phyloP scores from a whole-genome alignment of 2,329 filamentous ascomycete species.

The Colletotrichum eleusines region DNA sequence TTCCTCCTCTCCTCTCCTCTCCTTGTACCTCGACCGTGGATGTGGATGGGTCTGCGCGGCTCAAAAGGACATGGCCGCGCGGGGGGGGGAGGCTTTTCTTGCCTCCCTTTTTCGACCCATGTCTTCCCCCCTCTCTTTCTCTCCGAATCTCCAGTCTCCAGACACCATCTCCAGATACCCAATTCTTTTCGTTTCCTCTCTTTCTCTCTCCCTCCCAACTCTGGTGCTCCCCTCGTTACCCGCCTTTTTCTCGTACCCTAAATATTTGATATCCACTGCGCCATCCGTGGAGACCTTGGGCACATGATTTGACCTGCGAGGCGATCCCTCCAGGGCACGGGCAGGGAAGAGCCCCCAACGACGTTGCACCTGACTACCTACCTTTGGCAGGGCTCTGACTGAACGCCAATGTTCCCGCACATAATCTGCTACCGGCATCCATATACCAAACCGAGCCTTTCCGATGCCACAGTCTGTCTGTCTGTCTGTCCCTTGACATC shows the following conservation, averaged over 20 bases:
- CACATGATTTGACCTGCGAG: constrained; percentile 12
- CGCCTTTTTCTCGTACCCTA: constrained; percentile 27
- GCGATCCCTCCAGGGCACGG: constrained; percentile 9
- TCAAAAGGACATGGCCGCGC: constrained; percentile 11
- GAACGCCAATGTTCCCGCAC: constrained; percentile 27
- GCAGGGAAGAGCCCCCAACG: constrained; percentile 10
- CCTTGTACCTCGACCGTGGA: constrained; percentile 28
- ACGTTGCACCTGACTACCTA: constrained; percentile 26
- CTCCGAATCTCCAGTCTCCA: constrained; percentile 26
- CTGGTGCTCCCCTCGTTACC: background rate
- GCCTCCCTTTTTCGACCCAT: constrained; percentile 3
- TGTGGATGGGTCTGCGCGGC: constrained; percentile 17
- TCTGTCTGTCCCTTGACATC: constrained; percentile 30
- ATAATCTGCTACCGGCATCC: background rate
- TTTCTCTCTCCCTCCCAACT: constrained; percentile 20
- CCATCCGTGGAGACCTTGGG: constrained; percentile 7
- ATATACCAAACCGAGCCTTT: too few species aligned
- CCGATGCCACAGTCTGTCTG: constrained; percentile 1
- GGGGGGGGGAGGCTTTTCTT: background rate
- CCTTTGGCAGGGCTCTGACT: constrained; percentile 5
- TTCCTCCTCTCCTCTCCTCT: background rate
- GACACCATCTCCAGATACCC: constrained; percentile 30
- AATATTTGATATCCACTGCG: background rate
- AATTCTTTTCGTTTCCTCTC: constrained; percentile 34
- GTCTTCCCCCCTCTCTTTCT: constrained; percentile 18